Base-by-base conservation (phyloP, 2,329 filamentous ascomycete species). In the Bertia moriformis region DNA sequence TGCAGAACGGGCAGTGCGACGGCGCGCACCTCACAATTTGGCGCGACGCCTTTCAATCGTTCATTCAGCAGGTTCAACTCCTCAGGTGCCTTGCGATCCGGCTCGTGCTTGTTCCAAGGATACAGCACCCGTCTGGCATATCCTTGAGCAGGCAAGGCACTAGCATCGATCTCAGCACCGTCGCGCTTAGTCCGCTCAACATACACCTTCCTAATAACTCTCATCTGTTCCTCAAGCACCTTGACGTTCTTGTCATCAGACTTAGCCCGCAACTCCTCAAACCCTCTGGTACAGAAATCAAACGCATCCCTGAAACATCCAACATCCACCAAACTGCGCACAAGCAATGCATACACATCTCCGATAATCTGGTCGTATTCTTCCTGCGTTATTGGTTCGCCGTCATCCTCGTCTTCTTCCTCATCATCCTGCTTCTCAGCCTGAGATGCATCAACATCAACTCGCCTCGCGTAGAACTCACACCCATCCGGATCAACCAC, bases 11-110 rank as follows among this genome's bases (percentile, higher is more conserved):
- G 75, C 14, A 80, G 53, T 5, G 66, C 60, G 0, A 71, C 64
- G 2, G 66, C 65, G 18, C 65, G 62, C 17, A 77, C 71, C 49
- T 78, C 73, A 19, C 77, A 65, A 45, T 67, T 69, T 0, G 71
- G 69, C 3, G 73, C 73, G 4, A 73, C 62, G 4, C 54, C 54
- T 14, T 55, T 51, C 48, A 79, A 60, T 41, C 69, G 58, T 18
- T 61, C 51, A 44, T 79, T 79, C 40, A 80, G 54, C 32, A 69
- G 57, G 0, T 57, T 44, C 19, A 79, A 52, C 7, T 13, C 15
- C 15, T 35, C 32, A 18, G 32, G 32, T 15, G 32, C 10, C 10
- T 17, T 10, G 32, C 32, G 32, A 35, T 35, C 32, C 7, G 32
- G 32, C 15, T 35, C 32, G 17, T 35, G 32, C 15, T 7, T 35